phyloP scores from a whole-genome alignment of 2,329 filamentous ascomycete genomes.

The Clonostachys sp. region DNA sequence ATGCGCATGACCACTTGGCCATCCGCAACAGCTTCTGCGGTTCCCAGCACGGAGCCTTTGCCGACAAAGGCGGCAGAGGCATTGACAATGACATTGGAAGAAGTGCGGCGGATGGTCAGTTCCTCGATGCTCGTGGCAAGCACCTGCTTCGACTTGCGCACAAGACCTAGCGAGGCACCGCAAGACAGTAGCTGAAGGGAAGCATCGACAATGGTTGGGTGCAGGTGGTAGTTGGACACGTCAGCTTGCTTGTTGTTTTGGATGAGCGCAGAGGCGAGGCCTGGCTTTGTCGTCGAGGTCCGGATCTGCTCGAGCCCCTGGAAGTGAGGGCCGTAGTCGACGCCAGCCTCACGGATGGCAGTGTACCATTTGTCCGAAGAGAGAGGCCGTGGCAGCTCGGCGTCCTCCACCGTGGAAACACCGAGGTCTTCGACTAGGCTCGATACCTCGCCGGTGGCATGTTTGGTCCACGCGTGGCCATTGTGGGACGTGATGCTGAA shows the following conservation, averaged over 20 bases:
- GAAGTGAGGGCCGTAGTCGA: not conserved
- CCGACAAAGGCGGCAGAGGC: not conserved
- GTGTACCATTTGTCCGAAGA: not conserved
- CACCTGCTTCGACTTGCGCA: not conserved
- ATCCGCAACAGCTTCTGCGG: not conserved
- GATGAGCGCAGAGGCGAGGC: constrained; percentile 9
- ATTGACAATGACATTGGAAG: not conserved
- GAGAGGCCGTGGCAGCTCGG: not conserved
- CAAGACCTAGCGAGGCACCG: not conserved
- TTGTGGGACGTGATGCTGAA: constrained; percentile 18
- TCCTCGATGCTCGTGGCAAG: not conserved
- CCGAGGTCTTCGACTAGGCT: not conserved
- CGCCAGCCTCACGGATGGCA: not conserved
- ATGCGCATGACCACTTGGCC: not conserved
- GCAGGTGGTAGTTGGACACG: constrained; percentile 22
- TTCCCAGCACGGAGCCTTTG: not conserved
- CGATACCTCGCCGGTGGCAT: constrained; percentile 14
- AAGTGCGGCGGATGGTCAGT: not conserved
- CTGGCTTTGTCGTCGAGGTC: constrained; percentile 5
- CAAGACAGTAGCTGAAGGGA: constrained; percentile 16
- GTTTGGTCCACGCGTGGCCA: constrained; percentile 14
- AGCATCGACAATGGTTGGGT: constrained; percentile 29
- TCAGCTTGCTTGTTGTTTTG: constrained; percentile 5
- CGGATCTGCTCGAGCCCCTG: not conserved
- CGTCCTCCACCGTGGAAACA: not conserved